Base-by-base conservation (phyloP, 352 stramenopile genomes). In the Blastocystis sp. region DNA sequence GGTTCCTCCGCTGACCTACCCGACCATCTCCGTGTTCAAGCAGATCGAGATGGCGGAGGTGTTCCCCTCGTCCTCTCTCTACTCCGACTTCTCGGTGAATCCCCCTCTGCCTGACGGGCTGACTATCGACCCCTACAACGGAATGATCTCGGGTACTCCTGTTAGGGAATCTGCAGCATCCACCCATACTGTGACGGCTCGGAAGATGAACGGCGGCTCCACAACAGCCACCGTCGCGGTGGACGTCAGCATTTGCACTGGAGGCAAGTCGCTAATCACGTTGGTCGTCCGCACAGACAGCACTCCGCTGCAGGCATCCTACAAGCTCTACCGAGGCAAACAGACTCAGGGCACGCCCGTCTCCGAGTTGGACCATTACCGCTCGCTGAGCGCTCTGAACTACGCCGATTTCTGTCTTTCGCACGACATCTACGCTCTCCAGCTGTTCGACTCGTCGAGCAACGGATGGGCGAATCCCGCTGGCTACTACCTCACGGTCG, bases 21-120 rank as follows among this genome's bases (percentile, higher is more conserved):
- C 69, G 18, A 14, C 42, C 6, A 42, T 61, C 21, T 16, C 8
- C 3, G 42, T 78, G 11, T 78, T 40, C 14, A 54, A 51, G 29
- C 34, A 51, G 7, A 78, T 78, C 36, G 67, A 78, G 44, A 78
- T 78, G 67, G 67, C 42, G 14, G 67, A 78, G 44, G 67, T 61
- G 38, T 78, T 57, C 34, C 57, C 57, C 16, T 18, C 24, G 29
- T 42, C 57, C 9, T 42, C 57, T 14, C 32, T 1, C 38, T 67
- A 67, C 38, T 44, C n/a, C 38, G 32, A 38, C 16, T 67, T 38
- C 38, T 11, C n/a, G 32, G 32, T 67, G 2, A 32, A 42, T 21
- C 32, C 57, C 32, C 24, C 29, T 44, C 57, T 67, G 4, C 57
- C 57, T 67, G 24, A 8, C 7, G 57, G 57, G 32, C n/a, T 67